Conservation (phyloP, 352 stramenopile genomes). For the Elongisporangium undulatum region DNA sequence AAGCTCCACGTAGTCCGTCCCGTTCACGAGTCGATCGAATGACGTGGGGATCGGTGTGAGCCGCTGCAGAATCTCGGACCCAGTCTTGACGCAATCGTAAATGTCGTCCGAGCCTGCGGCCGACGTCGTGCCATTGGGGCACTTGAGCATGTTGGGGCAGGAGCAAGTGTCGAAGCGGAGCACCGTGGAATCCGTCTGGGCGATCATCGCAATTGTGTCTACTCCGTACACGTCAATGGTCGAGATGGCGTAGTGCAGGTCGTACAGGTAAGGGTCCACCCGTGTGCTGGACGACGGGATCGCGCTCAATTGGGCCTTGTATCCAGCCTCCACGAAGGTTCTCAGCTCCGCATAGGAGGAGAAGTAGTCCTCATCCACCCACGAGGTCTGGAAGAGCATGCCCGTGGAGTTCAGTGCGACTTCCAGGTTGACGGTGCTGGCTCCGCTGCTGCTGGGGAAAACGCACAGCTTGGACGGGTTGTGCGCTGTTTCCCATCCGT, state of each 20-base stretch:
- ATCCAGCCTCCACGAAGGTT: constrained; percentile 34
- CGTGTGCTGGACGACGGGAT: constrained; percentile 19
- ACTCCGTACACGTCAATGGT: constrained; percentile 87
- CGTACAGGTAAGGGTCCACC: constrained; percentile 91
- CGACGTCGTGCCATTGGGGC: constrained; percentile 92
- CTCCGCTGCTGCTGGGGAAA: constrained; percentile 29
- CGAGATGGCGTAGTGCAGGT: constrained; percentile 86
- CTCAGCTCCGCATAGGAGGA: constrained; percentile 79
- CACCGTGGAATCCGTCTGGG: constrained; percentile 22
- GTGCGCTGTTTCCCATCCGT: constrained; percentile 47
- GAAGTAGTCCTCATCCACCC: constrained; percentile 56
- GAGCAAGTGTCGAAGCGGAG: constrained; percentile 91
- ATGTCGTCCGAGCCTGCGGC: constrained; percentile 63
- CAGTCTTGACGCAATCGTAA: constrained; percentile 87
- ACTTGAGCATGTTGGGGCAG: constrained; percentile 91
- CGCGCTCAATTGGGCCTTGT: constrained; percentile 17
- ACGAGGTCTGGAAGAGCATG: constrained; percentile 65
- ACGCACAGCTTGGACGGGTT: constrained; percentile 50
- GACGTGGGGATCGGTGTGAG: constrained; percentile 74
- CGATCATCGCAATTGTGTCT: constrained; percentile 67
- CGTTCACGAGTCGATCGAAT: constrained; percentile 45
- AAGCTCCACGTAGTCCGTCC: constrained; percentile 70
- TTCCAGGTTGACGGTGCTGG: constrained; percentile 15
- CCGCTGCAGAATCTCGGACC: constrained; percentile 87
- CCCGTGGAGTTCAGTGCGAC: constrained; percentile 29